Percentiles rank a stretch among this genome's conserved stretches.
phyloP scores from a whole-genome alignment of 2,329 filamentous ascomycete species.

The Botryosphaeria agaves region DNA sequence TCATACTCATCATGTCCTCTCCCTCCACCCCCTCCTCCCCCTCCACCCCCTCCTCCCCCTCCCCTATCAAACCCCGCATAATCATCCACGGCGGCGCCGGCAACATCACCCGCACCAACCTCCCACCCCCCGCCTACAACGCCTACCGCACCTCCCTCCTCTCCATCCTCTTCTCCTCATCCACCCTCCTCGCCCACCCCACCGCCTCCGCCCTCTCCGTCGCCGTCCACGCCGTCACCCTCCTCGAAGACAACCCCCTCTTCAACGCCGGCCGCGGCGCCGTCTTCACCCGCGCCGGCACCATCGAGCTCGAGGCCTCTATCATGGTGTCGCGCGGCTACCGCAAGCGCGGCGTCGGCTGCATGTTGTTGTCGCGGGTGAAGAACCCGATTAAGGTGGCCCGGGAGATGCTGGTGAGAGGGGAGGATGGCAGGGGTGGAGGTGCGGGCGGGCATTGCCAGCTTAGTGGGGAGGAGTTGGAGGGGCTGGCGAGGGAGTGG shows the following conservation, averaged over 20 bases:
- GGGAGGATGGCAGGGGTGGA: conserved; percentile 41
- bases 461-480: conserved; percentile 49
- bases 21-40: neutral
- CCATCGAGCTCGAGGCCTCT: conserved; percentile 72
- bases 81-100: conserved; percentile 32
- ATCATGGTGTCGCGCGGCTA: conserved; percentile 65
- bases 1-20: neutral
- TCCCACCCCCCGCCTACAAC: conserved; percentile 17
- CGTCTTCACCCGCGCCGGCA: conserved; percentile 69
- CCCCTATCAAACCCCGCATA: conserved; percentile 20
- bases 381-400: conserved; percentile 67
- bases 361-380: conserved; percentile 56
- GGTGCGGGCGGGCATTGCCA: conserved; percentile 54
- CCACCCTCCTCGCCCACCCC: conserved; percentile 11
- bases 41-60: conserved; percentile 5
- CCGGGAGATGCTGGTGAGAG: conserved; percentile 48
- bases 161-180: conserved; percentile 14
- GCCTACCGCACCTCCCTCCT: conserved; percentile 21
- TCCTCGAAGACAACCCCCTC: conserved; percentile 62
- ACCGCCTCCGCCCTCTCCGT: conserved; percentile 48
- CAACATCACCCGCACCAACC: conserved; percentile 24
- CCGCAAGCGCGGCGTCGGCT: conserved; percentile 61
- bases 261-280: conserved; percentile 77
- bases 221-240: conserved; percentile 55
- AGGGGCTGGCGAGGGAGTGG: conserved; percentile 49